Percentiles rank a stretch among this genome's conserved stretches.
These are phyloP conservation scores for Warburgia ugandensis DNA, from an alignment of 164 flowering plant species.

Conservation along the genomic window DNA sequence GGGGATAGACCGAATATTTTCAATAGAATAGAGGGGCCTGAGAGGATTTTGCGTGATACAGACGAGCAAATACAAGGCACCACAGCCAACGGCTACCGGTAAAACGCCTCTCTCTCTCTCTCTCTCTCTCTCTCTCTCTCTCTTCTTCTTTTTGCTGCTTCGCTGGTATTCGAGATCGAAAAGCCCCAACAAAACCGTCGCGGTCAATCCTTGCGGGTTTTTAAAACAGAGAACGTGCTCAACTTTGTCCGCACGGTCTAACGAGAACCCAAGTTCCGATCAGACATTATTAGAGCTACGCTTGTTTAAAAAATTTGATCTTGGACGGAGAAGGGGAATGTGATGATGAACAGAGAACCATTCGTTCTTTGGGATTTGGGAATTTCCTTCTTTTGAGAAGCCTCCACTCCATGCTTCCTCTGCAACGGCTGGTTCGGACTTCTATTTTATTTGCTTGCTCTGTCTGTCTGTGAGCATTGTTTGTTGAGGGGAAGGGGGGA, in stretches of 20 bases:
- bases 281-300: slow-evolving; percentile 8
- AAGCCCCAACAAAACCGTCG: too few relatives aligned
- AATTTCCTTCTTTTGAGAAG: slow-evolving; percentile 33
- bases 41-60: slow-evolving; percentile 24
- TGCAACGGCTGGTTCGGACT: too few relatives aligned
- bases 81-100: slow-evolving; percentile 13
- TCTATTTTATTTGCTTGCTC: slow-evolving; percentile 4
- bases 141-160: too few relatives aligned
- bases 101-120: too few relatives aligned
- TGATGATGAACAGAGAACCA: slow-evolving; percentile 8
- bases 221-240: slow-evolving; percentile 32
- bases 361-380: slow-evolving; percentile 22
- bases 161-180: slow-evolving; percentile 8
- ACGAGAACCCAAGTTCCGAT: slow-evolving; percentile 20
- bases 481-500: background rate
- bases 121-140: slow-evolving; percentile 2
- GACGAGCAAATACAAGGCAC: slow-evolving; percentile 17
- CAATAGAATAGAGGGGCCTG: slow-evolving; percentile 15
- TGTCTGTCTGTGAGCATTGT: too few relatives aligned
- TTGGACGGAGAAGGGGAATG: slow-evolving; percentile 4
- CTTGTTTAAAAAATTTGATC: background rate
- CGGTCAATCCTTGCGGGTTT: slow-evolving; percentile 7
- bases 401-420: slow-evolving; percentile 18
- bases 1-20: slow-evolving; percentile 17
- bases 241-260: slow-evolving; percentile 23